These are phyloP conservation scores for Cardamine chenopodiifolia DNA, from an alignment of 345 rosid species.

Conservation along the genomic window DNA sequence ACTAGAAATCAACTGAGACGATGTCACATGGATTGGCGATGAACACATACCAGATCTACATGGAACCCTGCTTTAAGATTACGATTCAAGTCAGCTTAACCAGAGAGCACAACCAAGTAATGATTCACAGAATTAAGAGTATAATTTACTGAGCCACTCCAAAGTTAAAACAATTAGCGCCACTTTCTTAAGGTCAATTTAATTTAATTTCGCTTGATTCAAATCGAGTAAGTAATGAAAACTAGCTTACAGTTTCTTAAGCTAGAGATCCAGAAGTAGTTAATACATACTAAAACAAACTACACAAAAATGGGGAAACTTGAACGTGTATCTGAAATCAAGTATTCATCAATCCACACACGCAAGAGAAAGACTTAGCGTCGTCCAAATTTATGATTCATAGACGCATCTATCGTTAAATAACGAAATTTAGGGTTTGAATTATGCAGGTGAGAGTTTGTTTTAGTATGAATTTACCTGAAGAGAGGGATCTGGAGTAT, in stretches of 20 bases:
- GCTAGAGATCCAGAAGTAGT: slow-evolving; percentile 16
- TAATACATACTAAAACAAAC: not conserved
- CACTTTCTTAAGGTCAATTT: not conserved
- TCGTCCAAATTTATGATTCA: not conserved
- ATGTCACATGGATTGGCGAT: slow-evolving; percentile 86
- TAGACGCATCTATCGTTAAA: not conserved
- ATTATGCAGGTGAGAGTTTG: slow-evolving; percentile 7
- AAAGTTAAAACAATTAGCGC: slow-evolving; percentile 1
- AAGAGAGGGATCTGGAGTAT: slow-evolving; percentile 93
- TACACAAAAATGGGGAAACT: slow-evolving; percentile 3
- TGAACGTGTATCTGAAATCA: slow-evolving; percentile 2
- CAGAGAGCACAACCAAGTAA: not conserved
- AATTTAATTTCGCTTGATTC: not conserved
- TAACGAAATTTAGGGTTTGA: slow-evolving; percentile 17
- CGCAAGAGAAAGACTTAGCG: not conserved
- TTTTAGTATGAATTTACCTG: slow-evolving; percentile 50
- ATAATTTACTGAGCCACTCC: slow-evolving; percentile 16
- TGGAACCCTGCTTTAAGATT: slow-evolving; percentile 57
- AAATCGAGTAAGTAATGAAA: slow-evolving; percentile 2
- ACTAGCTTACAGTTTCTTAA: slow-evolving; percentile 7
- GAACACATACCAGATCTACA: slow-evolving; percentile 94
- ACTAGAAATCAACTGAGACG: slow-evolving; percentile 91
- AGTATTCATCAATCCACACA: not conserved
- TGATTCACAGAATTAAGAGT: not conserved
- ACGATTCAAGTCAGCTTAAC: slow-evolving; percentile 9